Percentiles rank a stretch among this genome's conserved stretches.
These are phyloP conservation scores for Stellera chamaejasme DNA, from an alignment of 345 rosid species.

Conservation along the genomic window DNA sequence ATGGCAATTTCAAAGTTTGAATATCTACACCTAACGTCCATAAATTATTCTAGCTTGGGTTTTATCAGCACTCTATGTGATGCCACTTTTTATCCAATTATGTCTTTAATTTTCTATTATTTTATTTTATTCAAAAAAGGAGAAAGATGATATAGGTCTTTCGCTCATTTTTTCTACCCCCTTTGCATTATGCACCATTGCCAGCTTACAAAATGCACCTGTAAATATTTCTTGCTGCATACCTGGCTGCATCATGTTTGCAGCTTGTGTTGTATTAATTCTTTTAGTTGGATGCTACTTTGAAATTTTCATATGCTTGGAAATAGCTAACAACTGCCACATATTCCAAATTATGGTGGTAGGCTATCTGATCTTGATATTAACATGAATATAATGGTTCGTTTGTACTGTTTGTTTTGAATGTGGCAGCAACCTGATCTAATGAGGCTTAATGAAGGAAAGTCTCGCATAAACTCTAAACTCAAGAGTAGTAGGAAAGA, in stretches of 20 bases:
- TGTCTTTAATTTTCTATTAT: no score
- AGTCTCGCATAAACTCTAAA: constrained; percentile 73
- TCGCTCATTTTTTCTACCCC: no score
- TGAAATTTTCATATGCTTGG: not conserved
- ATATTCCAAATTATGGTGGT: not conserved
- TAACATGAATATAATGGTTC: not conserved
- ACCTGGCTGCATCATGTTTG: not conserved
- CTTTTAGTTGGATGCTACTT: not conserved
- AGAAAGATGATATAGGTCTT: no score
- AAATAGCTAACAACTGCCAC: constrained; percentile 6
- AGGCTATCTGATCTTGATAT: not conserved
- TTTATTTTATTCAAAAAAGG: no score
- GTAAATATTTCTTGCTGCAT: no score
- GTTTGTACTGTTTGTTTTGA: constrained; percentile 3
- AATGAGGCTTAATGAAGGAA: constrained; percentile 80
- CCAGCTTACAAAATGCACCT: no score
- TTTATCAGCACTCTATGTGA: no score
- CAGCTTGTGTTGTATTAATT: not conserved
- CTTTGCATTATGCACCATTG: no score
- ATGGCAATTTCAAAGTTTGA: no score
- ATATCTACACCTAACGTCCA: no score
- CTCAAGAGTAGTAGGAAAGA: constrained; percentile 77
- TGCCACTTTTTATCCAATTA: no score
- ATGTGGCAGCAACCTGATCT: constrained; percentile 77
- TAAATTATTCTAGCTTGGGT: no score